phyloP scores from a whole-genome alignment of 768 basidiomycete species.

The Boletus rubropictus region DNA sequence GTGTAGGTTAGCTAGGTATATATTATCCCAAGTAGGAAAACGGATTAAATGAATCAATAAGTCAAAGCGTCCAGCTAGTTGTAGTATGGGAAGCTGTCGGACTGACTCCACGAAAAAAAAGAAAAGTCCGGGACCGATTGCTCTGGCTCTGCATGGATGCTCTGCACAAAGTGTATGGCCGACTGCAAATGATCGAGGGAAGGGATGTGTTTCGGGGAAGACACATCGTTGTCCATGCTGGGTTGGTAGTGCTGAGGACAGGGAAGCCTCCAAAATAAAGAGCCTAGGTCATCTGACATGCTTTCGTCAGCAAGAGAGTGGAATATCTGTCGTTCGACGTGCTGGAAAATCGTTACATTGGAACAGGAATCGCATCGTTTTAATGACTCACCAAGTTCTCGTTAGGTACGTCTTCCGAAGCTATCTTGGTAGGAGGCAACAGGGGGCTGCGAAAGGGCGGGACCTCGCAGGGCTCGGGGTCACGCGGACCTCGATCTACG shows the following conservation, averaged over 20 bases:
- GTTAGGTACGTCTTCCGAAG: background rate
- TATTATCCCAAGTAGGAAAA: conserved; percentile 3
- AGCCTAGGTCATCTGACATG: background rate
- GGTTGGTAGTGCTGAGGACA: conserved; percentile 7
- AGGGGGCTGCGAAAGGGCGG: conserved; percentile 28
- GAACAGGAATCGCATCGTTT: background rate
- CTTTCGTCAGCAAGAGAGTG: background rate
- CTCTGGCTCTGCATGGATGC: background rate
- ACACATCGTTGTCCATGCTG: background rate
- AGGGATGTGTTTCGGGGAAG: background rate
- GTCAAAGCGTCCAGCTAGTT: conserved; percentile 16
- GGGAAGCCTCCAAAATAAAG: background rate
- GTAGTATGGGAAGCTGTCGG: conserved; percentile 20
- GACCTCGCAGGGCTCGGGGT: conserved; percentile 5
- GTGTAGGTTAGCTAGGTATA: conserved; percentile 15
- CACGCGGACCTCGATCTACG: background rate
- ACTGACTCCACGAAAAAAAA: conserved; percentile 20
- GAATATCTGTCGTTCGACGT: conserved; percentile 1
- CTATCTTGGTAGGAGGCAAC: conserved; percentile 21
- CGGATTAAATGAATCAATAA: conserved; percentile 26
- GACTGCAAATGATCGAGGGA: conserved; percentile 9
- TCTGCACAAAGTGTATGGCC: conserved; percentile 10
- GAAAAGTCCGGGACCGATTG: conserved; percentile 15
- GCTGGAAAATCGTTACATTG: conserved; percentile 1
- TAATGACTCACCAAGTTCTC: conserved; percentile 10